Percentiles rank a stretch among this genome's conserved stretches.
Conservation (phyloP, 2,329 filamentous ascomycete genomes). For the Thelonectria discophora region DNA sequence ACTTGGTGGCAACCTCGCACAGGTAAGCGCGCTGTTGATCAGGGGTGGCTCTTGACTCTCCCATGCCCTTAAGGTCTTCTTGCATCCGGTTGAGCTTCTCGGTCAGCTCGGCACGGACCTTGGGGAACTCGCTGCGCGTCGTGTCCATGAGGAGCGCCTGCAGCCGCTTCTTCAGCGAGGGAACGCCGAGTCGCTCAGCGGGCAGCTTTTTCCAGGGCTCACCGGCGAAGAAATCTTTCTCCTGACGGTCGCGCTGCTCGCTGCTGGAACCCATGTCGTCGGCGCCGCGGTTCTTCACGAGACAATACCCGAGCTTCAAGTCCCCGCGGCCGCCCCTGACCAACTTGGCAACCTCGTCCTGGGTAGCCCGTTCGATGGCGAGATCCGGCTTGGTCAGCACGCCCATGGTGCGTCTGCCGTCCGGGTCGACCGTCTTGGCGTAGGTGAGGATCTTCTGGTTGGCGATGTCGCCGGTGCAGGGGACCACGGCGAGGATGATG, state of each 20-base stretch:
- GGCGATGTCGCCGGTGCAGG: slow-evolving; percentile 52
- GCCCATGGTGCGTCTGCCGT: slow-evolving; percentile 54
- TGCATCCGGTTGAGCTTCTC: slow-evolving; percentile 24
- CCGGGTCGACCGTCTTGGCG: slow-evolving; percentile 50
- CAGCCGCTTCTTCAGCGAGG: slow-evolving; percentile 48
- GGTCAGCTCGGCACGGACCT: slow-evolving; percentile 46
- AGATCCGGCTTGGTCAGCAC: slow-evolving; percentile 70
- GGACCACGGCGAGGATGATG: slow-evolving; percentile 59
- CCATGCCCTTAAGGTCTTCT: slow-evolving; percentile 41
- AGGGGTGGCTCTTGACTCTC: slow-evolving; percentile 40
- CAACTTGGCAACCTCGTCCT: slow-evolving; percentile 49
- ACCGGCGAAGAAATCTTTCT: slow-evolving; percentile 50
- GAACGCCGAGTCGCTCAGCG: slow-evolving; percentile 46
- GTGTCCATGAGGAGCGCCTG: slow-evolving; percentile 51
- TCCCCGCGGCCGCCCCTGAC: slow-evolving; percentile 51
- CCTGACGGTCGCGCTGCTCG: slow-evolving; percentile 44
- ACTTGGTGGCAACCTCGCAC: slow-evolving; percentile 45
- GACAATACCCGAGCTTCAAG: slow-evolving; percentile 57
- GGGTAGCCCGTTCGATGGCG: slow-evolving; percentile 43
- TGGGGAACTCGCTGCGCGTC: slow-evolving; percentile 50
- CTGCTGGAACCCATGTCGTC: slow-evolving; percentile 50
- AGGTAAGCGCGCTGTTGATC: slow-evolving; percentile 49
- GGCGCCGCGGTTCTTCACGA: slow-evolving; percentile 58
- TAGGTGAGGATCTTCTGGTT: slow-evolving; percentile 53
- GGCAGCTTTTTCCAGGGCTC: slow-evolving; percentile 48